Percentiles rank a stretch among this genome's conserved stretches.
These are phyloP conservation scores for Begonia masoniana DNA, from an alignment of 306 rosid species.

Conservation along the genomic window DNA sequence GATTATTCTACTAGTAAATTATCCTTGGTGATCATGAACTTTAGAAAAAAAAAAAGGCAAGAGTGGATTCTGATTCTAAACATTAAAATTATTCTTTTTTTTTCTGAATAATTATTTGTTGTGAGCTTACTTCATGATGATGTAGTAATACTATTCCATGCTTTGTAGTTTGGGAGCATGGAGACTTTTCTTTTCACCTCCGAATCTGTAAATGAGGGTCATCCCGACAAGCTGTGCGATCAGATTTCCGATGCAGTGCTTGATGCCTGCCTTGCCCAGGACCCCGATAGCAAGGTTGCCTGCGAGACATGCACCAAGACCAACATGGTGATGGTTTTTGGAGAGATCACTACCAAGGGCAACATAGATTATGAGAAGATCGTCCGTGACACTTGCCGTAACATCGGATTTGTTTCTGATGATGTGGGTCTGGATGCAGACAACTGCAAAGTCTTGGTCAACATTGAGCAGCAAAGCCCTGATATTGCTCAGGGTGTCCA, in stretches of 20 bases:
- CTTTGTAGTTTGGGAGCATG: conserved; percentile 19
- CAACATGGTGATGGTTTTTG: conserved; percentile 25
- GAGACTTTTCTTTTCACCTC: conserved; percentile 31
- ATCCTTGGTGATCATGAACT: too few species aligned
- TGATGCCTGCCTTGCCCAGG: conserved; percentile 27
- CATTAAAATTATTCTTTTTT: too few species aligned
- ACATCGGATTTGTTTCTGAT: conserved; percentile 23
- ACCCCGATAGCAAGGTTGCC: conserved; percentile 31
- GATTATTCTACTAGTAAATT: too few species aligned
- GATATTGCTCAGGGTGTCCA: conserved; percentile 21
- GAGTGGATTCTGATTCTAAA: too few species aligned
- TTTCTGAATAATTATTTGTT: too few species aligned
- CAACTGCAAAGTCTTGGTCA: conserved; percentile 28
- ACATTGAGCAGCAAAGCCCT: conserved; percentile 15
- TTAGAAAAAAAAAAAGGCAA: too few species aligned
- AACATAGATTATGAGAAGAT: conserved; percentile 27
- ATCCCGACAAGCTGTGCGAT: conserved; percentile 39
- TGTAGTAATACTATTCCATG: background rate
- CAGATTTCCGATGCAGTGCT: conserved; percentile 27
- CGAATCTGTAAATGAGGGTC: conserved; percentile 40
- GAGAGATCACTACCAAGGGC: conserved; percentile 36
- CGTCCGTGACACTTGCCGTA: conserved; percentile 29
- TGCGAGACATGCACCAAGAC: conserved; percentile 30
- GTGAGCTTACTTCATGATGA: too few species aligned
- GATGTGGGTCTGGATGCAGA: conserved; percentile 36